phyloP scores from a whole-genome alignment of 1,284 basidiomycete genomes.

The Malassezia vespertilionis region DNA sequence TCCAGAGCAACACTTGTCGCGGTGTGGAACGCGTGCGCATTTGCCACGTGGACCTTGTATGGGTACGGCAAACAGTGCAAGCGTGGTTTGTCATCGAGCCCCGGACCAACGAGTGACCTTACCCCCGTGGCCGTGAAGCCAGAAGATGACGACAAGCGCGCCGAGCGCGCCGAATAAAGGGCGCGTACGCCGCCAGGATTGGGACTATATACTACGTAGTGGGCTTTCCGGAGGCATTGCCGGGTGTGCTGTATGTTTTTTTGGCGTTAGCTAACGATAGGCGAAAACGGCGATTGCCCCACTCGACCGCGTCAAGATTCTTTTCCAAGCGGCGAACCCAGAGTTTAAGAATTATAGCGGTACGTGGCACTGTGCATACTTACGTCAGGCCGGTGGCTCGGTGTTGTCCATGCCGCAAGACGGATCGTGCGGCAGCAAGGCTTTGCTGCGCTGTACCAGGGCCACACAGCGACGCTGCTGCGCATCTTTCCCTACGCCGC shows the following conservation, averaged over 20 bases:
- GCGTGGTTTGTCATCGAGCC: neutral
- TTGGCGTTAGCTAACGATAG: conserved; percentile 49
- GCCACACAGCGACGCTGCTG: conserved; percentile 75
- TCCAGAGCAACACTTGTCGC: neutral
- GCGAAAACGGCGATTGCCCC: conserved; percentile 96
- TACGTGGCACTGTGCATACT: conserved; percentile 30
- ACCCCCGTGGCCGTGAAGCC: neutral
- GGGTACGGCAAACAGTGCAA: neutral
- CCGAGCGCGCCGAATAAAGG: conserved; percentile 1
- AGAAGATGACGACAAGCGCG: neutral
- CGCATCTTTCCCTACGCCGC: conserved; percentile 84
- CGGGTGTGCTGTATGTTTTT: conserved; percentile 67
- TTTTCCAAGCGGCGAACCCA: conserved; percentile 93
- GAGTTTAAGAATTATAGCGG: conserved; percentile 90
- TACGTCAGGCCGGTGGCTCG: conserved; percentile 64
- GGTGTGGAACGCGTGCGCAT: neutral
- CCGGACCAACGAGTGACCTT: no score
- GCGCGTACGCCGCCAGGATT: conserved; percentile 49
- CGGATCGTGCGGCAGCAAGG: conserved; percentile 68
- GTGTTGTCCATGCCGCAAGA: conserved; percentile 68
- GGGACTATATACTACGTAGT: conserved; percentile 66
- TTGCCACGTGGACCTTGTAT: conserved; percentile 2
- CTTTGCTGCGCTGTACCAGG: conserved; percentile 73
- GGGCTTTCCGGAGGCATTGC: conserved; percentile 84
- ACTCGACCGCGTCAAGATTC: conserved; percentile 93